Evolutionary conservation across 202 grass and related monocot species (phyloP), one percentile per base, ranked within the genome.

Genomic region (Schoenoplectus tabernaemontani): DNA sequence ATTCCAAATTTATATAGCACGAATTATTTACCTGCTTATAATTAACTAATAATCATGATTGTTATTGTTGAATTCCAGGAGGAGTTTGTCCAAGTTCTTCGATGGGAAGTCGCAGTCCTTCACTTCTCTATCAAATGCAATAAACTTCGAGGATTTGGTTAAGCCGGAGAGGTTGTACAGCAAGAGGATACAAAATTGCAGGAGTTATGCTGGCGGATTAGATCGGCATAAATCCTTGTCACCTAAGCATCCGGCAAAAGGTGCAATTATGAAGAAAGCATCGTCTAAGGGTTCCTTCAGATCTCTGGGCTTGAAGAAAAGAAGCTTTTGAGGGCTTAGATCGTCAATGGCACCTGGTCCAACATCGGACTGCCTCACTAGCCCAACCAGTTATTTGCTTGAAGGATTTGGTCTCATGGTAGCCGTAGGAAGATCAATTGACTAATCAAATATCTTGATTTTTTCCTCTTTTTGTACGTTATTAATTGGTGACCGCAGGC

Each of bases 41-140:
- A 63, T 13, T 12, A 63, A 34, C 4, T 63, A 76, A 57, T 63
- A 34, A 33, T 5, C 12, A 54, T 54, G 7, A 82, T 85, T 22
- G 24, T 64, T 84, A 38, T 74, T 59, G 28, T 34, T 73, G 2
- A 51, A 73, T 73, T 73, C 1, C 83, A 93, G 90, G 90, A 70
- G 88, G 28, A 81, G 91, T 5, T 56, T 93, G 50, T 93, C 91
- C 11, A 57, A 73, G 43, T 93, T 93, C 85, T 93, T 93, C 78
- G 77, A 90, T 84, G 91, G 91, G 65, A 93, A 84, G 82, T 93
- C 88, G 36, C 88, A 90, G 83, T 93, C 91, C 22, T 93, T 93
- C 59, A 86, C 86, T n/a, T 93, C 88, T 76, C 81, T 93, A 16
- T 84, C 83, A 33, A 86, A 86, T 38, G 91, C 83, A 4, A 83